Percentiles rank a stretch among this genome's conserved stretches.
Evolutionary conservation across 306 rosid genomes (phyloP).

Genomic region (Betula pendula): DNA sequence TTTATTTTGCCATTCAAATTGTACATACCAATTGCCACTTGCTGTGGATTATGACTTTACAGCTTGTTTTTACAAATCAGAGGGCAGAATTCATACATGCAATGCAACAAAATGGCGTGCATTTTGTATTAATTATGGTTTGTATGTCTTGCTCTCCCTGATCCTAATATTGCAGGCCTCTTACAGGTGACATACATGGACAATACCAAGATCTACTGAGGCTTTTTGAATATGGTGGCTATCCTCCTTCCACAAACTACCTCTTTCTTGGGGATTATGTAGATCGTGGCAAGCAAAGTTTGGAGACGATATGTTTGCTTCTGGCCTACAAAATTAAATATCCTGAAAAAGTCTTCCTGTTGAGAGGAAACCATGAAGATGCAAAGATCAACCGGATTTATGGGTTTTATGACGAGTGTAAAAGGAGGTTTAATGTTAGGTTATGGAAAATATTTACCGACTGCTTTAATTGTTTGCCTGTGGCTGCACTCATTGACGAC

Average conservation of each 20-base stretch:
- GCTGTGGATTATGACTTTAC: neutral
- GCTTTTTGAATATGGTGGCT: conserved; percentile 73
- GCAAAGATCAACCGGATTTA: conserved; percentile 85
- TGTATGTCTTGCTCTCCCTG: conserved; percentile 16
- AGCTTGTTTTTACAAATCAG: neutral
- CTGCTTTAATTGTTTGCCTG: conserved; percentile 87
- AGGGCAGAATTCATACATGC: neutral
- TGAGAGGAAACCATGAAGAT: conserved; percentile 93
- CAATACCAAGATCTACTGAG: conserved; percentile 74
- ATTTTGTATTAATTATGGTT: conserved; percentile 11
- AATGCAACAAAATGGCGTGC: neutral
- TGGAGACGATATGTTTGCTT: conserved; percentile 87
- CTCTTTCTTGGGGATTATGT: conserved; percentile 87
- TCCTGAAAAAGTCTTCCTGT: conserved; percentile 60
- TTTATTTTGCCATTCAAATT: neutral
- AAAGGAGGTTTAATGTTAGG: conserved; percentile 82
- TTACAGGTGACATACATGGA: conserved; percentile 88
- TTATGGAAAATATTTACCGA: conserved; percentile 85
- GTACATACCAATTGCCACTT: neutral
- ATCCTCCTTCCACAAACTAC: conserved; percentile 75
- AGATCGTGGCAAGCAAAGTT: conserved; percentile 87
- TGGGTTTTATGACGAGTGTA: conserved; percentile 87
- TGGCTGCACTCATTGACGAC: conserved; percentile 68
- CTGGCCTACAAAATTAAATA: conserved; percentile 75
- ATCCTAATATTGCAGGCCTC: conserved; percentile 32